Evolutionary conservation across 208 protist genomes (phyloP).

Genomic region (Trypanosomatidae sp.): DNA sequence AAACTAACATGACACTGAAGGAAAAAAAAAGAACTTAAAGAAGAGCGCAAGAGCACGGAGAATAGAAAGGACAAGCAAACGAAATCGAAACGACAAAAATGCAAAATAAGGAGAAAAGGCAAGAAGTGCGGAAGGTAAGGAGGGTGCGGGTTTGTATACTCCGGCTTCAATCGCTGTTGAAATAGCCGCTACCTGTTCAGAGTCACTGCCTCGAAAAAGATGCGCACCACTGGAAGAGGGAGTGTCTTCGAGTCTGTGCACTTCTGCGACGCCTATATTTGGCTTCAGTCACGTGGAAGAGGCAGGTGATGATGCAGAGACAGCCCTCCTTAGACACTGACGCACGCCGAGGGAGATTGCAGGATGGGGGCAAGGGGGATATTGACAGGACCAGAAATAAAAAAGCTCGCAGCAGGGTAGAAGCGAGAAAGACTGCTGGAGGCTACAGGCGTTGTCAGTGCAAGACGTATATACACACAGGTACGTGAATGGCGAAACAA

Average conservation of each 20-base stretch:
- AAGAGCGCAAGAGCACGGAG: conserved; percentile 1
- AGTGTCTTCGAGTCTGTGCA: neutral
- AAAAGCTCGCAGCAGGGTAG: neutral
- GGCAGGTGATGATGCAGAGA: neutral
- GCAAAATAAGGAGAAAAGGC: neutral
- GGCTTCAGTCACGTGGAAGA: neutral
- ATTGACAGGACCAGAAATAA: neutral
- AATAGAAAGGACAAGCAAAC: neutral
- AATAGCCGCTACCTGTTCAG: neutral
- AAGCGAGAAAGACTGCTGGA: neutral
- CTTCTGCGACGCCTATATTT: neutral
- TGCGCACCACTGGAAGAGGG: neutral
- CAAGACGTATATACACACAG: neutral
- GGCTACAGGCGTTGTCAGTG: neutral
- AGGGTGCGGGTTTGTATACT: neutral
- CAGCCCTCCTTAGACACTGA: neutral
- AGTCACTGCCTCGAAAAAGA: neutral
- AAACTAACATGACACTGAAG: neutral
- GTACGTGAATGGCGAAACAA: neutral
- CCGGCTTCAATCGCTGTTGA: neutral
- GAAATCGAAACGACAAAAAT: neutral
- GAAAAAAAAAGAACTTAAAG: conserved; percentile 3
- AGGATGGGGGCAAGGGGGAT: neutral
- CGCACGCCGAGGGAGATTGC: neutral
- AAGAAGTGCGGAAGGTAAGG: neutral